phyloP scores from a whole-genome alignment of 306 rosid species.

The Quercus aquifolioides region DNA sequence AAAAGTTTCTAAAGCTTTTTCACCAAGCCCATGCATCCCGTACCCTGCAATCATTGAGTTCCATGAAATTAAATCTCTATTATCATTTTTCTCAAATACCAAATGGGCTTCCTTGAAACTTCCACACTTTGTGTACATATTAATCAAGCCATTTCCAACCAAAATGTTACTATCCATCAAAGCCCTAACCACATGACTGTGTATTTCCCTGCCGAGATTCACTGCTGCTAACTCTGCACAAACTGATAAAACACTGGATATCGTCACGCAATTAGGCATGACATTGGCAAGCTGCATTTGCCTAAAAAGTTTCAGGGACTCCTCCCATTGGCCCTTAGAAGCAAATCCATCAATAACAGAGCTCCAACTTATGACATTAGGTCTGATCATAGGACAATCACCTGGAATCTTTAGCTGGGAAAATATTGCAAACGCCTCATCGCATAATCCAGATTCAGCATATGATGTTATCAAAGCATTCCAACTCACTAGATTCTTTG shows the following conservation, averaged over 20 bases:
- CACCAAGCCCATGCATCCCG: constrained; percentile 81
- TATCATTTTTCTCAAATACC: constrained; percentile 49
- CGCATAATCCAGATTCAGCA: constrained; percentile 71
- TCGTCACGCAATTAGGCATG: constrained; percentile 54
- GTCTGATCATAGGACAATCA: constrained; percentile 34
- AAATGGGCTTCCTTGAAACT: constrained; percentile 52
- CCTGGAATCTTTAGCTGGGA: constrained; percentile 41
- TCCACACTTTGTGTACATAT: constrained; percentile 82
- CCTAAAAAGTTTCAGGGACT: constrained; percentile 66
- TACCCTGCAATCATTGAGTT: constrained; percentile 76
- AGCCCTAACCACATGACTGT: constrained; percentile 53
- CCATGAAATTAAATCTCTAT: constrained; percentile 72
- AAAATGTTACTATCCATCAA: constrained; percentile 55
- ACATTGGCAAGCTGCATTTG: constrained; percentile 67
- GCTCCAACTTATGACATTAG: constrained; percentile 86
- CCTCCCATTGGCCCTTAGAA: constrained; percentile 44
- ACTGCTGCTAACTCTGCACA: constrained; percentile 66
- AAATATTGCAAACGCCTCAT: constrained; percentile 59
- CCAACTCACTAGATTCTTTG: constrained; percentile 73
- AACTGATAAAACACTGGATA: constrained; percentile 65
- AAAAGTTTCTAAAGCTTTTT: constrained; percentile 57
- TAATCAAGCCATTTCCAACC: constrained; percentile 77
- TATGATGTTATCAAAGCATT: constrained; percentile 73
- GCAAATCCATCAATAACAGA: constrained; percentile 69
- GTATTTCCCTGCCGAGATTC: constrained; percentile 72